Evolutionary conservation across 805 yeast species (phyloP).

Genomic region (Hanseniaspora vineae): DNA sequence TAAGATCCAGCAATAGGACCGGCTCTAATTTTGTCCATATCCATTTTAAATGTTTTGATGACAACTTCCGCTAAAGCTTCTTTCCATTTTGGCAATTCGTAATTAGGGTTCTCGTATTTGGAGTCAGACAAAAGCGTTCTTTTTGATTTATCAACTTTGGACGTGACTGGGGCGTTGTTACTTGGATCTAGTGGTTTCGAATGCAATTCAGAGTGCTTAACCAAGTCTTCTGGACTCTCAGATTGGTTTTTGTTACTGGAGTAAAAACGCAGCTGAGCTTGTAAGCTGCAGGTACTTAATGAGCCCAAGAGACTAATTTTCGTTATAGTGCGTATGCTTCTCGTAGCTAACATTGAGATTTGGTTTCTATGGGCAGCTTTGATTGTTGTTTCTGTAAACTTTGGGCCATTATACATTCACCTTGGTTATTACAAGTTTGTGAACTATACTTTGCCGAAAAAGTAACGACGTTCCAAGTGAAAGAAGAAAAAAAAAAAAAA

Average conservation of each 20-base stretch:
- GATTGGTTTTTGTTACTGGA: not conserved
- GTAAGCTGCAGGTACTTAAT: too few species aligned
- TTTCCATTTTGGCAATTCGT: slow-evolving; percentile 36
- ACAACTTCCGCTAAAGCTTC: slow-evolving; percentile 52
- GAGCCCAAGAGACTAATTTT: too few species aligned
- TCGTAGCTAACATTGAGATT: too few species aligned
- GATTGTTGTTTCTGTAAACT: too few species aligned
- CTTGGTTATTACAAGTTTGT: too few species aligned
- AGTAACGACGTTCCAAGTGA: too few species aligned
- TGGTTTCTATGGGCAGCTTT: too few species aligned
- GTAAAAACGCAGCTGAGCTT: not conserved
- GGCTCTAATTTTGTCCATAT: slow-evolving; percentile 85
- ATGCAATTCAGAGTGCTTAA: slow-evolving; percentile 13
- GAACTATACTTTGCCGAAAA: too few species aligned
- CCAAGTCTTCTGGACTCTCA: slow-evolving; percentile 18
- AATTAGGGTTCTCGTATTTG: slow-evolving; percentile 26
- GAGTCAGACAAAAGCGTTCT: slow-evolving; percentile 26
- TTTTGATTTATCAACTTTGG: slow-evolving; percentile 13
- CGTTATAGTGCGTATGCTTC: too few species aligned
- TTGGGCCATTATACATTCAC: too few species aligned
- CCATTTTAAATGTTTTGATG: slow-evolving; percentile 50
- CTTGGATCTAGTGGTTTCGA: slow-evolving; percentile 12
- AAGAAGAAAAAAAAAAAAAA: too few species aligned
- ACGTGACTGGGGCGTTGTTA: slow-evolving; percentile 23
- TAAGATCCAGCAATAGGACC: slow-evolving; percentile 90